Evolutionary conservation across 23 red algal genomes (phyloP), one percentile per base, ranked within the genome.

Genomic region (Gracilaria caudata): DNA sequence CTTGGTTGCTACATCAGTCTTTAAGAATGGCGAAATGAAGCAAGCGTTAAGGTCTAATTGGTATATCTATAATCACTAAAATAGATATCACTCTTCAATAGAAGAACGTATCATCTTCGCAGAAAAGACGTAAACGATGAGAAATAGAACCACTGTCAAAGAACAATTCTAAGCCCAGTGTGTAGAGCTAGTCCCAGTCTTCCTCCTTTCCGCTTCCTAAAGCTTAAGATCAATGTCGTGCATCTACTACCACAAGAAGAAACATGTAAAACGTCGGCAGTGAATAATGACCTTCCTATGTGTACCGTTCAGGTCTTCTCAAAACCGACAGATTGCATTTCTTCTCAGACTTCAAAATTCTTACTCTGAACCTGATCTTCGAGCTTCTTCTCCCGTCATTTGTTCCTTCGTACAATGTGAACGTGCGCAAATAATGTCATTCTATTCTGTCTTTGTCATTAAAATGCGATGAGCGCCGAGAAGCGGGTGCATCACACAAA

Each of bases 21-120:
- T 61, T 30, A 61, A 29, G 23, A 61, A 30, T 61, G 57, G 57
- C 57, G 23, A 61, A 61, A 61, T 61, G 57, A 61, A 30, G 57
- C 57, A 61, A 29, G 29, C 29, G 57, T 30, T 61, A 61, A 30
- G 5, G 57, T 61, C n/a, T 30, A 61, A 61, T 29, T 30, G 26
- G 26, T 29, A 25, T 61, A 57, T 16, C 54, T 57, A 57, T 20
- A 4, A 57, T 57, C 54, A 57, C 57, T 30, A 61, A 61, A 2
- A 61, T 30, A 9, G 1, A 17, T 2, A 61, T 61, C 11, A 29
- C 57, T 61, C 4, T 30, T 61, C 16, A 61, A 61, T 23, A 30
- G 57, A 29, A 61, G 57, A 3, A 61, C 57, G 26, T 12, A 30
- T 30, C 57, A 61, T 29, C 26, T 25, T 30, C 54, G 17, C 17